A percentile compares a stretch with the other conserved stretches of the same genome.
phyloP scores from a whole-genome alignment of 345 rosid genomes.

The Moricandia moricandioides region DNA sequence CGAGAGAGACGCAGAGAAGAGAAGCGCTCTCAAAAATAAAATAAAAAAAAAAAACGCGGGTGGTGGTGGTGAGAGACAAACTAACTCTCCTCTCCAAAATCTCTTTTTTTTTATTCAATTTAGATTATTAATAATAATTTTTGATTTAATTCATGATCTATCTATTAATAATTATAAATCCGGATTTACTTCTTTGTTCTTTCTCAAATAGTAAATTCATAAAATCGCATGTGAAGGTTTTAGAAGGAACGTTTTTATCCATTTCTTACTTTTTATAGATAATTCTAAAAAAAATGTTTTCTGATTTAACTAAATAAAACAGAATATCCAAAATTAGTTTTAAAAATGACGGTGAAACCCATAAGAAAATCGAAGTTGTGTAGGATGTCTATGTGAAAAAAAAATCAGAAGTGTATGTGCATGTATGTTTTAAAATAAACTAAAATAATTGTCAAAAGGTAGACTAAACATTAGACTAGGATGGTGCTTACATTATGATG shows the following conservation, averaged over 20 bases:
- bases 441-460: neutral
- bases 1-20: slow-evolving; percentile 30
- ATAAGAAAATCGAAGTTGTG: neutral
- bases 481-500: slow-evolving; percentile 32
- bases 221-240: slow-evolving; percentile 22
- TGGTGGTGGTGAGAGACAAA: slow-evolving; percentile 1
- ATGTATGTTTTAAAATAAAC: neutral
- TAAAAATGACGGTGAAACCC: neutral
- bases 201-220: slow-evolving; percentile 28
- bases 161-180: slow-evolving; percentile 18
- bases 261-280: slow-evolving; percentile 23
- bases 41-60: slow-evolving; percentile 13
- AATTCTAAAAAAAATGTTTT: slow-evolving; percentile 9
- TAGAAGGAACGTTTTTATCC: slow-evolving; percentile 11
- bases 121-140: neutral
- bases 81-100: slow-evolving; percentile 4
- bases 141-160: slow-evolving; percentile 11
- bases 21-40: slow-evolving; percentile 27
- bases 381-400: neutral
- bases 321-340: slow-evolving; percentile 18
- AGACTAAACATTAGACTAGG: neutral
- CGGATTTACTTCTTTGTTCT: neutral
- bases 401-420: neutral
- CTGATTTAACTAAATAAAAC: slow-evolving; percentile 28
- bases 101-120: neutral